Conservation (phyloP, 805 yeast species). For the Pichia cephalocereana region DNA sequence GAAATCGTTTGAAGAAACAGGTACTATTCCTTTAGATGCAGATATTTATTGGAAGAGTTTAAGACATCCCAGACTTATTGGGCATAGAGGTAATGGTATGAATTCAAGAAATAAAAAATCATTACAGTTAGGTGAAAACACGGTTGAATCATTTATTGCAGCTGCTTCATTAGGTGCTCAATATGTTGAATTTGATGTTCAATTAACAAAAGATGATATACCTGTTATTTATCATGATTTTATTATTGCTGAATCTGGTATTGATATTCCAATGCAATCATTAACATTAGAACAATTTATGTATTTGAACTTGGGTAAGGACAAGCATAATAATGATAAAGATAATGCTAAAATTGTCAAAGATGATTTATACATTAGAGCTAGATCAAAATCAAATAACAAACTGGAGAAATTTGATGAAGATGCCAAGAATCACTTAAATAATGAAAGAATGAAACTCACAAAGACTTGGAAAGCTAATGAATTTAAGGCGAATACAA, state of each 20-base stretch:
- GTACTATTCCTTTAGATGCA: conserved; percentile 53
- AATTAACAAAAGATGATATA: conserved; percentile 78
- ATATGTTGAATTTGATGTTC: conserved; percentile 95
- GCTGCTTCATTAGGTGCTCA: conserved; percentile 96
- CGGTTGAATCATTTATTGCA: conserved; percentile 89
- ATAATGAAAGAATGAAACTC: conserved; percentile 60
- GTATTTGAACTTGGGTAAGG: conserved; percentile 33
- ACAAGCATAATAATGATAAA: conserved; percentile 8
- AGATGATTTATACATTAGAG: conserved; percentile 24
- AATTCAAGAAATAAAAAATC: conserved; percentile 64
- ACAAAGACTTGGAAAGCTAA: conserved; percentile 84
- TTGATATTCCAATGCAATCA: conserved; percentile 92
- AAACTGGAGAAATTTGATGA: conserved; percentile 10
- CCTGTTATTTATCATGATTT: conserved; percentile 96
- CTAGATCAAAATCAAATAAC: conserved; percentile 27
- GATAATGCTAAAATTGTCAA: conserved; percentile 12
- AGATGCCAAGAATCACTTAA: conserved; percentile 27
- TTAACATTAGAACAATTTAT: conserved; percentile 84
- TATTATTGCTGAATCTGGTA: conserved; percentile 89
- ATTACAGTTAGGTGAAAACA: conserved; percentile 89
- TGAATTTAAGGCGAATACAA: conserved; percentile 85
- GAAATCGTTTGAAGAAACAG: conserved; percentile 63
- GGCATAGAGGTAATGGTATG: conserved; percentile 93
- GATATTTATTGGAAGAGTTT: conserved; percentile 89
- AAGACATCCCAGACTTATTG: conserved; percentile 84